Evolutionary conservation across 208 protist genomes (phyloP).

Genomic region (Leishmania tropica): DNA sequence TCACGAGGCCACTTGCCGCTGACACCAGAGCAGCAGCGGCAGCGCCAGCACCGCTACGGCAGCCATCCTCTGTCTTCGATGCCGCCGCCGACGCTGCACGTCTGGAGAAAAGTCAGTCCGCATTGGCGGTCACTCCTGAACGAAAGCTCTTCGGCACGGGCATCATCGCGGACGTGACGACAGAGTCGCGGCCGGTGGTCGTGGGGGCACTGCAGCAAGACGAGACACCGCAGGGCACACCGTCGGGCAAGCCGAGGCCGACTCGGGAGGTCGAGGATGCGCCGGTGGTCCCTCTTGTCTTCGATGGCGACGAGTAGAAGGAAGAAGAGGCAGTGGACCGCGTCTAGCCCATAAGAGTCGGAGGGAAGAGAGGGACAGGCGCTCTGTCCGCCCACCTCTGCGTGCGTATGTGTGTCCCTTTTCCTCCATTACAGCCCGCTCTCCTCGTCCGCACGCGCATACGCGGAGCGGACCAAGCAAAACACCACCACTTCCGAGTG

Average conservation of each 20-base stretch:
- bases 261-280: neutral
- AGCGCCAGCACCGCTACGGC: neutral
- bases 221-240: neutral
- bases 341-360: neutral
- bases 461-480: neutral
- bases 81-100: neutral
- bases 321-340: neutral
- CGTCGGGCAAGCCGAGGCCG: neutral
- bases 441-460: neutral
- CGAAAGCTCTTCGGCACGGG: slow-evolving; percentile 13
- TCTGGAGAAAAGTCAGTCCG: slow-evolving; percentile 8
- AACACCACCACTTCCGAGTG: neutral
- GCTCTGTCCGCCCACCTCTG: neutral
- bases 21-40: neutral
- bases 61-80: too few species aligned
- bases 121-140: slow-evolving; percentile 12
- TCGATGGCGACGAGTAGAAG: neutral
- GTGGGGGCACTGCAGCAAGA: neutral
- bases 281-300: neutral
- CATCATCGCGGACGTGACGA: slow-evolving; percentile 1
- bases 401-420: neutral
- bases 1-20: neutral
- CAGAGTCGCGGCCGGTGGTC: slow-evolving; percentile 13
- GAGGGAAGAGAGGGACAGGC: neutral
- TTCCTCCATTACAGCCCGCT: neutral